Evolutionary conservation across 2,329 filamentous ascomycete genomes (phyloP), one percentile per base, ranked within the genome.

Genomic region (Trichoderma semiorbis): DNA sequence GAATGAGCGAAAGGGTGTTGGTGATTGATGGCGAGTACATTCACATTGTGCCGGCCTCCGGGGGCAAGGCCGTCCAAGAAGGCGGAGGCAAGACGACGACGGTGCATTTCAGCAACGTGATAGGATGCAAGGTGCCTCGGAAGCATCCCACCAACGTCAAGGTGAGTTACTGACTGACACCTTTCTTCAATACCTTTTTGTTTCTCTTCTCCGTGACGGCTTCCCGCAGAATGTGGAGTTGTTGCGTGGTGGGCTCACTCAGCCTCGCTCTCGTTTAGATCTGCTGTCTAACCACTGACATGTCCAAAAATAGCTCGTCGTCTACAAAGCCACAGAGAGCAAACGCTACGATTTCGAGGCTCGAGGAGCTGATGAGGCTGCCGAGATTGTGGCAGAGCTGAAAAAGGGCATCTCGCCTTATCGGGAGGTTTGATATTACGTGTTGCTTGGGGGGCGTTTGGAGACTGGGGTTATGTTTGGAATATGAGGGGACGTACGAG

Each of bases 291-390:
- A 69, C 57, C 47, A 50, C 12, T n/a, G 50, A 50, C 14, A 55
- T 39, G 16, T 43, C 60, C 66, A 68, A 77, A 74, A 75, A 74
- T 74, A 91, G 89, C 83, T 91, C 28, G 85, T 94, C 68, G 91
- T 95, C 26, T 95, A 92, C 80, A 91, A 90, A 79, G 89, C 91
- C 63, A 89, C 90, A 2, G 93, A 95, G 82, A 91, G 87, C 73
- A 95, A 95, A 82, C 83, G 93, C 73, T 96, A 96, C 80, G 93
- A 96, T 75, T 96, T 96, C 79, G 93, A 95, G 81, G 90, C 92
- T n/a, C 89, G 87, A 75, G 91, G 85, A 74, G 84, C 87, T 12
- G 88, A 90, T 34, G 92, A 95, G 81, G 93, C 93, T 57, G 85
- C 88, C n/a, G 92, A 93, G 78, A 93, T 96, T 78, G 92, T 95